phyloP scores from a whole-genome alignment of 2,329 filamentous ascomycete species.

The Drechslerella coelobrocha region DNA sequence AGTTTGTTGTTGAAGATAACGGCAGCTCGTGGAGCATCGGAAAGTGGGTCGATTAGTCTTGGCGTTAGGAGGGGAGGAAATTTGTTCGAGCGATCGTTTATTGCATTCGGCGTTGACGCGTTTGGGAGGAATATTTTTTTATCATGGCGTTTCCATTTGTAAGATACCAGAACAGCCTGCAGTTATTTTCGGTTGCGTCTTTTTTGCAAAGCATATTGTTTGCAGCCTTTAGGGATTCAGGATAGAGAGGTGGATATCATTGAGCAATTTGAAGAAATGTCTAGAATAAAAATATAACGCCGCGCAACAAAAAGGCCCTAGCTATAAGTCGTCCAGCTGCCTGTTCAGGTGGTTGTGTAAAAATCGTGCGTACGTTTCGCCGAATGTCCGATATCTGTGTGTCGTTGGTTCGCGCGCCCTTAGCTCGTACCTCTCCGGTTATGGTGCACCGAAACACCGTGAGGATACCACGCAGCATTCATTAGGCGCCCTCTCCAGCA shows the following conservation, averaged over 20 bases:
- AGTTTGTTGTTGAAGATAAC: conserved; percentile 72
- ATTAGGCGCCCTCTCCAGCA: conserved; percentile 27
- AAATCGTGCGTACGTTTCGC: not conserved
- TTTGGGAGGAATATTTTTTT: not conserved
- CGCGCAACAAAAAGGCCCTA: not conserved
- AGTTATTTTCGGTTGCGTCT: conserved; percentile 4
- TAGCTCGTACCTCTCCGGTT: too few species aligned
- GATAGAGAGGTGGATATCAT: conserved; percentile 49
- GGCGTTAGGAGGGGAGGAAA: not conserved
- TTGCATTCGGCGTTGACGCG: conserved; percentile 33
- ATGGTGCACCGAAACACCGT: too few species aligned
- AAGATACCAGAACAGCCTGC: conserved; percentile 33
- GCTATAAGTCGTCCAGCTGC: not conserved
- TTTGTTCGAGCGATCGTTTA: conserved; percentile 7
- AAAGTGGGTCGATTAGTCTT: conserved; percentile 63
- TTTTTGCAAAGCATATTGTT: conserved; percentile 13
- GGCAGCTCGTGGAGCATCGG: conserved; percentile 69
- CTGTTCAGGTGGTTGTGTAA: not conserved
- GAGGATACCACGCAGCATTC: too few species aligned
- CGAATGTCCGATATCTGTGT: not conserved
- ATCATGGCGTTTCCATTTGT: conserved; percentile 10
- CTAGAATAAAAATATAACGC: not conserved
- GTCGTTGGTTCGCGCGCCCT: too few species aligned
- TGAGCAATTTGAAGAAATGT: conserved; percentile 9
- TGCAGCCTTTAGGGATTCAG: conserved; percentile 19